Base-by-base conservation (phyloP, 495 filamentous ascomycete genomes). In the Trichoderma reesei region DNA sequence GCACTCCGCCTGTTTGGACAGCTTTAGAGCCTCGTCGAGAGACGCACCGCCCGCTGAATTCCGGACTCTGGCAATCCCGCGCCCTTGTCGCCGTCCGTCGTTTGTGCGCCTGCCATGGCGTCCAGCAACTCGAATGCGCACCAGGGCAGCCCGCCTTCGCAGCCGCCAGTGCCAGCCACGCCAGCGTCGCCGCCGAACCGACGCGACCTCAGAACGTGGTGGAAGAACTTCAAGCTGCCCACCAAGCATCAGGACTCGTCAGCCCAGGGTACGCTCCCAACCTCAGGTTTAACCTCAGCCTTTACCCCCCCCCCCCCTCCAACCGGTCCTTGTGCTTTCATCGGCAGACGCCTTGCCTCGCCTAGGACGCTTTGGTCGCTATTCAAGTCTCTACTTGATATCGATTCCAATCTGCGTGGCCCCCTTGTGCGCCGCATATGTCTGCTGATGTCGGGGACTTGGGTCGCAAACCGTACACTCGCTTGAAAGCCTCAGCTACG, bases 171-270 rank as follows among this genome's bases (percentile, higher is more conserved):
- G 59, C 67, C 60, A 69, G 73, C 65, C 74, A 63, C 38, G n/a
- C 61, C 61, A 42, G 70, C 73, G 64, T 86, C 88, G 42, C 85
- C 88, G 10, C 86, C 90, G 41, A 87, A 84, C 62, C 92, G 86
- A 75, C 83, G 89, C 70, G 90, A 95, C 69, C 78, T 96, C 64
- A 86, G 90, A 69, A 90, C 87, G 36, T 97, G 92, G 92, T 96
- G 91, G 92, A 92, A 87, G 75, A 83, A 84, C 60, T 96, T 97
- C 78, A 91, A 89, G 75, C 81, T 85, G 39, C 85, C 85, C 59
- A 77, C 82, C 14, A 87, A 87, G 71, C 86, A 87, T 71, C 88
- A 91, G 67, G 90, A 93, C 64, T 18, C 51, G 51, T 56, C 51
- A 11, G 76, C 84, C 63, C 88, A 91, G 81, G 88, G 89, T 92